Percentiles rank a stretch among this genome's conserved stretches.
phyloP scores from a whole-genome alignment of 257 asterid species.

The Fraxinus americana region DNA sequence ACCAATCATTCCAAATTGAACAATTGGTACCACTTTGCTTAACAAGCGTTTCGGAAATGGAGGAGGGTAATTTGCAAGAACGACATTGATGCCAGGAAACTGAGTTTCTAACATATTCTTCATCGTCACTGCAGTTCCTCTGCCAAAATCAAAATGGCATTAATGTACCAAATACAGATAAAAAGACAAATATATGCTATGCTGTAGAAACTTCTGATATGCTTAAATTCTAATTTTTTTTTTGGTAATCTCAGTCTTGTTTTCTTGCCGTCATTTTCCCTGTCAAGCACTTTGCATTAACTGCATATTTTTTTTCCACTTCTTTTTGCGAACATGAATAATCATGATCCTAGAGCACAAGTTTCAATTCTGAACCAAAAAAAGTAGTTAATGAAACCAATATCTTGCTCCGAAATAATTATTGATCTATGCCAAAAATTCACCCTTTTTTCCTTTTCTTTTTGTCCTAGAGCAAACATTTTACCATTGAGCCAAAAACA shows the following conservation, averaged over 20 bases:
- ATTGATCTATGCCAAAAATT: background rate
- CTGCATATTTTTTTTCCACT: background rate
- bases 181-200: background rate
- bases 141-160: constrained; percentile 39
- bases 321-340: background rate
- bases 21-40: constrained; percentile 79
- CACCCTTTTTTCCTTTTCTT: background rate
- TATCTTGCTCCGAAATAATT: background rate
- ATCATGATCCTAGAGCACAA: background rate
- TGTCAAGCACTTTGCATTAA: background rate
- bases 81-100: constrained; percentile 82
- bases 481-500: background rate
- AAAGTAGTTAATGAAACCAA: background rate
- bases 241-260: background rate
- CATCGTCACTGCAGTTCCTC: constrained; percentile 95
- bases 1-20: constrained; percentile 81
- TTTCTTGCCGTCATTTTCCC: constrained; percentile 7
- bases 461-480: background rate
- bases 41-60: constrained; percentile 84
- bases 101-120: constrained; percentile 87
- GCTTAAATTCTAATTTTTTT: background rate
- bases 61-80: constrained; percentile 90
- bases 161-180: background rate
- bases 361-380: background rate
- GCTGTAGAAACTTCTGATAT: background rate